A percentile compares a stretch with the other conserved stretches of the same genome.
These are phyloP conservation scores for Amanita exitialis DNA, from an alignment of 768 basidiomycete species.

Conservation along the genomic window DNA sequence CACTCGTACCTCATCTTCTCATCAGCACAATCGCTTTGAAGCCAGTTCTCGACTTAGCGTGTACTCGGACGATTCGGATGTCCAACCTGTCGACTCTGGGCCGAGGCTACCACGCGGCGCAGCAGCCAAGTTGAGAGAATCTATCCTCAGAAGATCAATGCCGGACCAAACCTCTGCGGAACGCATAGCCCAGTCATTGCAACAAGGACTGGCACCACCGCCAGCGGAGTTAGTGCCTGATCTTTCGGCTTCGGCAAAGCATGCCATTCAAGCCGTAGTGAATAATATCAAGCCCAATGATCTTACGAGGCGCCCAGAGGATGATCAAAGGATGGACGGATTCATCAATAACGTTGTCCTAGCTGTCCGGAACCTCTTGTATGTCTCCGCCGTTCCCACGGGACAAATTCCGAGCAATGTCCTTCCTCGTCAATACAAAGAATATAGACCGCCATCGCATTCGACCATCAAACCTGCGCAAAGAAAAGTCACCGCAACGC, in stretches of 20 bases:
- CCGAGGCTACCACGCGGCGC: slow-evolving; percentile 20
- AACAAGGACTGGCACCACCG: slow-evolving; percentile 46
- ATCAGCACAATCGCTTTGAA: slow-evolving; percentile 20
- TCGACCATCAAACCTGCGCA: slow-evolving; percentile 70
- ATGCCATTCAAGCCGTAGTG: slow-evolving; percentile 53
- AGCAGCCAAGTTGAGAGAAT: slow-evolving; percentile 10
- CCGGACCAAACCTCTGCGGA: slow-evolving; percentile 46
- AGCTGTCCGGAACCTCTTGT: slow-evolving; percentile 74
- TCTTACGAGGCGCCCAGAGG: slow-evolving; percentile 36
- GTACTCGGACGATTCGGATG: slow-evolving; percentile 74
- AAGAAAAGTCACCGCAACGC: slow-evolving; percentile 78
- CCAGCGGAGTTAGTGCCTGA: slow-evolving; percentile 51
- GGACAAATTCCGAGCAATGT: slow-evolving; percentile 51
- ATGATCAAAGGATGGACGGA: slow-evolving; percentile 49
- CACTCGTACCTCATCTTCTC: slow-evolving; percentile 14
- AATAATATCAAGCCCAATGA: slow-evolving; percentile 44
- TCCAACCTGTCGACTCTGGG: slow-evolving; percentile 37
- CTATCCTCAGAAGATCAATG: slow-evolving; percentile 11
- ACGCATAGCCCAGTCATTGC: slow-evolving; percentile 55
- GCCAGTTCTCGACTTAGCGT: slow-evolving; percentile 45
- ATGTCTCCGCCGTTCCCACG: slow-evolving; percentile 47
- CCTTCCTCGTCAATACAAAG: slow-evolving; percentile 38
- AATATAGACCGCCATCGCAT: slow-evolving; percentile 33
- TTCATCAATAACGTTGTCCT: slow-evolving; percentile 54
- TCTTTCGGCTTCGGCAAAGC: slow-evolving; percentile 46